Conservation (phyloP, 192 early-diverging fungal species). For the Helicostylum pulchrum region DNA sequence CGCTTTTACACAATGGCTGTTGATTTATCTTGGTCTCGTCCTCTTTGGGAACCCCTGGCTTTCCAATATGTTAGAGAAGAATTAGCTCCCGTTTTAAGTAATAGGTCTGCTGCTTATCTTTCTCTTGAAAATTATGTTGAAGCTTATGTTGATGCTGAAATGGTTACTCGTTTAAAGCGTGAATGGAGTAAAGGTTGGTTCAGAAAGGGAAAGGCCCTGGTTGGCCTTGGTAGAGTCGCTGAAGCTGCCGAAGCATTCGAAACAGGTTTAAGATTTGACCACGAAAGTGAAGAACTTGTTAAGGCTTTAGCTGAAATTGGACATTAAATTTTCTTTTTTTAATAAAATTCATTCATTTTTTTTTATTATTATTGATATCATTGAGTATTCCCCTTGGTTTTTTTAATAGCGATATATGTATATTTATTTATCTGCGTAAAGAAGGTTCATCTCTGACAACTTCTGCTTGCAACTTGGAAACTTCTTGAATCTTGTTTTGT, state of each 20-base stretch:
- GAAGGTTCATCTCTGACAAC: constrained; percentile 25
- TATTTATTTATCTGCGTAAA: constrained; percentile 7
- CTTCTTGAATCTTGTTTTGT: constrained; percentile 53
- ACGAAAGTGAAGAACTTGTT: constrained; percentile 70
- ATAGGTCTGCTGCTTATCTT: constrained; percentile 65
- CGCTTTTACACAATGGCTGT: constrained; percentile 86
- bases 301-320: constrained; percentile 51
- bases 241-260: constrained; percentile 84
- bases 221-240: constrained; percentile 71
- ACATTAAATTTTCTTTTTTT: background rate
- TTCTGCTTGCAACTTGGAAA: constrained; percentile 40
- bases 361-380: background rate
- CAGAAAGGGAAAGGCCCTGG: constrained; percentile 79
- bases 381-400: background rate
- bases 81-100: constrained; percentile 58
- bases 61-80: constrained; percentile 59
- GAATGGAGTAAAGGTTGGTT: constrained; percentile 75
- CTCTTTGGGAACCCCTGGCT: constrained; percentile 71
- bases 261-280: constrained; percentile 72
- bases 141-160: constrained; percentile 69
- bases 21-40: constrained; percentile 67
- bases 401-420: background rate
- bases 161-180: constrained; percentile 62
- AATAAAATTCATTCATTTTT: background rate
- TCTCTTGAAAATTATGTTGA: constrained; percentile 61